phyloP scores from a whole-genome alignment of 2,329 filamentous ascomycete species.

The Trichophyton mentagrophytes region DNA sequence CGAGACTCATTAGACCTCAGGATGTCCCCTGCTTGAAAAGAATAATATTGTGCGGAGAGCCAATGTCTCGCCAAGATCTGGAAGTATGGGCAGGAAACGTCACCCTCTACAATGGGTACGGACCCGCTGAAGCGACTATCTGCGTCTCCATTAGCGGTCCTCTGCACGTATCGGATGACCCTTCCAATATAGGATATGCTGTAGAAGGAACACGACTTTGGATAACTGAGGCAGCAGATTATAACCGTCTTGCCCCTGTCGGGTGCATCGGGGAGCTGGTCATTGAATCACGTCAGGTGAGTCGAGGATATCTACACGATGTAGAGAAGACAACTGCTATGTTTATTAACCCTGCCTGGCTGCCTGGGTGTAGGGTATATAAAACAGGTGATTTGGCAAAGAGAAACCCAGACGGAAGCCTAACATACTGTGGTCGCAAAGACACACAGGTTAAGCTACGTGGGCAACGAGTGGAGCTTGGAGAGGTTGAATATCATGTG shows the following conservation, averaged over 20 bases:
- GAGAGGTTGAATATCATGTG: conserved; percentile 23
- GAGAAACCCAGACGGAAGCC: conserved; percentile 21
- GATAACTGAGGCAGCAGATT: conserved; percentile 28
- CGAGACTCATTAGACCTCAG: conserved; percentile 32
- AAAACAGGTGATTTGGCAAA: conserved; percentile 27
- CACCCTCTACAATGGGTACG: conserved; percentile 35
- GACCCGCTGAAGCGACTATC: conserved; percentile 32
- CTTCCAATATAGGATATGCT: conserved; percentile 27
- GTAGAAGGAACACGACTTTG: conserved; percentile 18
- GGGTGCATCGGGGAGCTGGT: conserved; percentile 48
- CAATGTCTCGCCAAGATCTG: conserved; percentile 30
- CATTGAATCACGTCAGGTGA: conserved; percentile 44
- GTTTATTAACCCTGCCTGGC: conserved; percentile 38
- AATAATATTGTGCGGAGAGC: conserved; percentile 35
- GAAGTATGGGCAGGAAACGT: conserved; percentile 31
- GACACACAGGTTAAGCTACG: conserved; percentile 26
- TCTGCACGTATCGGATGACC: conserved; percentile 23
- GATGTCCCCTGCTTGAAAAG: conserved; percentile 32
- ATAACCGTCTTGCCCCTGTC: conserved; percentile 36
- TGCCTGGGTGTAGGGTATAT: conserved; percentile 18
- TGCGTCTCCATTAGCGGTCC: conserved; percentile 29
- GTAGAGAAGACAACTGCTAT: conserved; percentile 38
- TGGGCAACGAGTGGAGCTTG: conserved; percentile 27
- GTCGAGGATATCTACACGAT: conserved; percentile 23
- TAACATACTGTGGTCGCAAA: conserved; percentile 23